These are phyloP conservation scores for Colletotrichum karsti DNA, from an alignment of 2,329 filamentous ascomycete genomes.

Conservation along the genomic window DNA sequence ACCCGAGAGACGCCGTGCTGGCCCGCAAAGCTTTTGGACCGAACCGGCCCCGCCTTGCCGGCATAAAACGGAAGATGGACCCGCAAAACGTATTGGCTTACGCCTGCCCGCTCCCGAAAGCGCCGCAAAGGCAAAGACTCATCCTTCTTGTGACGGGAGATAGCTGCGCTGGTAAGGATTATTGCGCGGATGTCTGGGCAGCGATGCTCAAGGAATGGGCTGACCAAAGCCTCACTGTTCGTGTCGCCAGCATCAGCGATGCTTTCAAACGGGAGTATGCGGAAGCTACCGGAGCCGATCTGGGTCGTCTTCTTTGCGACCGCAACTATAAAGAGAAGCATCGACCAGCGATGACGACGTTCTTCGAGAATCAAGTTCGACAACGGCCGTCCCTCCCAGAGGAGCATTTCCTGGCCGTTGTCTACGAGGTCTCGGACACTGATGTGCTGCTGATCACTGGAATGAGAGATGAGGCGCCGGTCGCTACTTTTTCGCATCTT, in stretches of 20 bases:
- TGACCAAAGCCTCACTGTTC: constrained; percentile 43
- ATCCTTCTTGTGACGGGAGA: constrained; percentile 67
- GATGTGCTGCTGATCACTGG: constrained; percentile 70
- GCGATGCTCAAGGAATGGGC: constrained; percentile 41
- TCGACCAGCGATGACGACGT: constrained; percentile 58
- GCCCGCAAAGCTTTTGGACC: constrained; percentile 64
- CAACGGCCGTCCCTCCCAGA: constrained; percentile 54
- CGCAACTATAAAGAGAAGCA: constrained; percentile 71
- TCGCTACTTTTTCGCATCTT: constrained; percentile 61
- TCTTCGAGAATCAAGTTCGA: constrained; percentile 55
- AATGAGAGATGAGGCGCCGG: constrained; percentile 68
- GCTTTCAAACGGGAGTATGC: constrained; percentile 66
- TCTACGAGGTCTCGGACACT: constrained; percentile 47
- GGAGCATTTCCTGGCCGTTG: constrained; percentile 58
- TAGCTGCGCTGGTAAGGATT: constrained; percentile 67
- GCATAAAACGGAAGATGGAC: constrained; percentile 59
- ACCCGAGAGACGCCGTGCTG: constrained; percentile 63
- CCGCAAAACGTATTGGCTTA: constrained; percentile 61
- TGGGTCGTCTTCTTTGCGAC: constrained; percentile 56
- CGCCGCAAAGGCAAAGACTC: constrained; percentile 48
- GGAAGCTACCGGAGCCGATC: constrained; percentile 53
- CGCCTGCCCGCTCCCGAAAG: constrained; percentile 60
- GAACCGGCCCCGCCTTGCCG: constrained; percentile 57
- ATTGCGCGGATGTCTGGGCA: constrained; percentile 63
- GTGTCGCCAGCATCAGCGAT: constrained; percentile 64